A percentile compares a stretch with the other conserved stretches of the same genome.
Evolutionary conservation across 129 eudicot genomes (phyloP).

Genomic region (sunflower (Helianthus annuus)): HanXRQr2.0-SUNRISE NC_035447.2:146556269-146556768

Average conservation of each 20-base stretch:
- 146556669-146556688: constrained; percentile 68
- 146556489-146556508: constrained; percentile 44
- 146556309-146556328: neutral
- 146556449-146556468: constrained; percentile 36
- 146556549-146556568: constrained; percentile 73
- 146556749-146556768: constrained; percentile 36
- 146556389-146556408: constrained; percentile 50
- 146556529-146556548: constrained; percentile 33
- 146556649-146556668: neutral
- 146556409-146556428: constrained; percentile 56
- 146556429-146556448: constrained; percentile 86
- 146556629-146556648: constrained; percentile 23
- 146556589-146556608: constrained; percentile 50
- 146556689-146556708: constrained; percentile 78
- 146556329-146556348: neutral
- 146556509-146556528: constrained; percentile 48
- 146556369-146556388: neutral
- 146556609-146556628: constrained; percentile 17
- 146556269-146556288: neutral
- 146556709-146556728: constrained; percentile 37
- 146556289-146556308: neutral
- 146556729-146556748: constrained; percentile 54
- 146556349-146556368: neutral
- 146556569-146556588: constrained; percentile 67
- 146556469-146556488: constrained; percentile 39